Base-by-base conservation (phyloP, 352 stramenopile genomes). In the Hyaloperonospora arabidopsidis region DNA sequence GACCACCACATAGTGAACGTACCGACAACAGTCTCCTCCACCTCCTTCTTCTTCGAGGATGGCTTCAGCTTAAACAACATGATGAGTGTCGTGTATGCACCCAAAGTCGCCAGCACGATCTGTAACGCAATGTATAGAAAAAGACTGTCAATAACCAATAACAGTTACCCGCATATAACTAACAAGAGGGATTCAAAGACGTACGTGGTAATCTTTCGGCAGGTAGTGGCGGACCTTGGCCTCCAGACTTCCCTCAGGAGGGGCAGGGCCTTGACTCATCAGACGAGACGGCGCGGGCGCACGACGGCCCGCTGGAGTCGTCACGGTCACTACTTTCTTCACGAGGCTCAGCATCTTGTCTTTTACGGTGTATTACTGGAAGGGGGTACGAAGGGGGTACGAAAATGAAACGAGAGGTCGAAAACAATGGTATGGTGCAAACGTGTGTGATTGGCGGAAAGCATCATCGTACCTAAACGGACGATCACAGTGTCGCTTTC, bases 1-100 rank as follows among this genome's bases (percentile, higher is more conserved):
- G 17, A 17, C 8, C 38, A 32, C 0, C 28, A 23, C 2, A 25
- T 17, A 35, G 18, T 8, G 17, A 7, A 58, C 67, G 52, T 63
- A 87, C 74, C 66, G 18, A 63, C 68, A 51, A 72, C 64, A 43
- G 75, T 73, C 52, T 68, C 70, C 59, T 88, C 76, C 44, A 68
- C 73, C 55, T 88, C 74, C 45, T 87, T 73, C 45, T 76, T 68
- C 69, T 89, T 89, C 71, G 86, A 85, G 12, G 78, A 87, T 25
- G 79, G 79, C 72, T 88, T 89, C 36, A 87, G 69, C 78, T 93
- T 93, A 70, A 89, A 87, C 34, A 88, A 64, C 50, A 89, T 70
- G 59, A 88, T 80, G 50, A 93, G 51, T 36, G 72, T 79, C 61
- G 81, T 72, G 74, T 93, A 93, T 53, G 84, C 74, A 50, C 84